A percentile compares a stretch with the other conserved stretches of the same genome.
These are phyloP conservation scores for Kodamaea neixiangensis DNA, from an alignment of 805 yeast genomes.

Conservation along the genomic window DNA sequence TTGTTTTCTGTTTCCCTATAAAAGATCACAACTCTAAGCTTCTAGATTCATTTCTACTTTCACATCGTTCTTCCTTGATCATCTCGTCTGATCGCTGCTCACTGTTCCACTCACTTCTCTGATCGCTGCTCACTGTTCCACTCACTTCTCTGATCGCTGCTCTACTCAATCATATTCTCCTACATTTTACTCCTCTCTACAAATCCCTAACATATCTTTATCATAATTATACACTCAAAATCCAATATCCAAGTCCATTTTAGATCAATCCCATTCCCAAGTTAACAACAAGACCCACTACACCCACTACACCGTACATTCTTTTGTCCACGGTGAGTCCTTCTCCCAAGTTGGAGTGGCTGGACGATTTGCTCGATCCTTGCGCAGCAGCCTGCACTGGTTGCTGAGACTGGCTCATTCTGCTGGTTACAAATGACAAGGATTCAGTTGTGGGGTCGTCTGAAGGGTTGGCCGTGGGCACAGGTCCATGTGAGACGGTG, in stretches of 20 bases:
- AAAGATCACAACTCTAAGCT: too few species aligned
- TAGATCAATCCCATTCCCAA: conserved; percentile 13
- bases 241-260: not conserved
- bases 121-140: too few species aligned
- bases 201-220: not conserved
- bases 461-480: conserved; percentile 18
- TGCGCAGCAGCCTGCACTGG: conserved; percentile 11
- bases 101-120: too few species aligned
- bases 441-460: conserved; percentile 25
- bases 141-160: not conserved
- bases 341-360: conserved; percentile 6
- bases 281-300: conserved; percentile 7
- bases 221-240: not conserved
- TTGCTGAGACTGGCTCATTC: conserved; percentile 25
- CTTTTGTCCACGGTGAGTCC: not conserved
- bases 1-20: too few species aligned
- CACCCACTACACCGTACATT: conserved; percentile 1
- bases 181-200: too few species aligned
- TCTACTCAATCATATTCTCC: not conserved
- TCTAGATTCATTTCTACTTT: too few species aligned
- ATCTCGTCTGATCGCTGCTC: too few species aligned
- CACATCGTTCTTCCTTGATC: too few species aligned
- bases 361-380: conserved; percentile 12
- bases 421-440: conserved; percentile 34
- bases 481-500: conserved; percentile 14